Conservation (phyloP, 371 early-diverging fungal genomes). For the Sporodiniella umbellata region DNA sequence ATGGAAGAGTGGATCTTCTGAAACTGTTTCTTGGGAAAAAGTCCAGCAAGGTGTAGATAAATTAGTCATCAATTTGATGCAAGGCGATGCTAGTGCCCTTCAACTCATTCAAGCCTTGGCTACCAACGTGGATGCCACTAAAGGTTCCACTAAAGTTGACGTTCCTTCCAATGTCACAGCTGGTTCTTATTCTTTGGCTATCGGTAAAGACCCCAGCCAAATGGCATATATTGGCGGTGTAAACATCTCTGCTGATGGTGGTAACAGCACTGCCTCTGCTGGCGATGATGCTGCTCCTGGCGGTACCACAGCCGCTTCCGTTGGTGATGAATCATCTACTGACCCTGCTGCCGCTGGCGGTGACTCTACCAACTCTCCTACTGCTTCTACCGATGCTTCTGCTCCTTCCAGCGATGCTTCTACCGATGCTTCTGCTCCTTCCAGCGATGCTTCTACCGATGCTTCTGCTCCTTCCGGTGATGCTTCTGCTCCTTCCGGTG, state of each 20-base stretch:
- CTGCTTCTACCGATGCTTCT: constrained; percentile 1
- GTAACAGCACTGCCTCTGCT: constrained; percentile 4
- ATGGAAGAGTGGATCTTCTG: constrained; percentile 39
- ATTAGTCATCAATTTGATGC: constrained; percentile 40
- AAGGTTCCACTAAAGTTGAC: constrained; percentile 31
- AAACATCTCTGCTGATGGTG: constrained; percentile 13
- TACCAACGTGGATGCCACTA: constrained; percentile 28
- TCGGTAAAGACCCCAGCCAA: constrained; percentile 26
- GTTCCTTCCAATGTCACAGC: constrained; percentile 37
- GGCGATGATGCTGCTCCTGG: not conserved
- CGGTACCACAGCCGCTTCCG: not conserved
- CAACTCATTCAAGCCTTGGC: constrained; percentile 31
- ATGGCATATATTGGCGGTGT: constrained; percentile 44
- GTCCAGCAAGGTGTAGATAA: constrained; percentile 24
- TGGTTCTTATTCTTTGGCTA: constrained; percentile 43
- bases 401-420: constrained; percentile 11
- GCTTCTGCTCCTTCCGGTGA: constrained; percentile 4
- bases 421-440: constrained; percentile 11
- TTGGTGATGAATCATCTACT: too few relatives aligned
- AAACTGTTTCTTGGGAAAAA: constrained; percentile 43
- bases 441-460: constrained; percentile 4
- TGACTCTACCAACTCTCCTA: constrained; percentile 4
- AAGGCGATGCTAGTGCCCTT: constrained; percentile 37
- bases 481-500: constrained; percentile 12
- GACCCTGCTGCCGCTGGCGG: constrained; percentile 19